These are phyloP conservation scores for Helminthosporium solani DNA, from an alignment of 2,329 filamentous ascomycete genomes.

Conservation along the genomic window DNA sequence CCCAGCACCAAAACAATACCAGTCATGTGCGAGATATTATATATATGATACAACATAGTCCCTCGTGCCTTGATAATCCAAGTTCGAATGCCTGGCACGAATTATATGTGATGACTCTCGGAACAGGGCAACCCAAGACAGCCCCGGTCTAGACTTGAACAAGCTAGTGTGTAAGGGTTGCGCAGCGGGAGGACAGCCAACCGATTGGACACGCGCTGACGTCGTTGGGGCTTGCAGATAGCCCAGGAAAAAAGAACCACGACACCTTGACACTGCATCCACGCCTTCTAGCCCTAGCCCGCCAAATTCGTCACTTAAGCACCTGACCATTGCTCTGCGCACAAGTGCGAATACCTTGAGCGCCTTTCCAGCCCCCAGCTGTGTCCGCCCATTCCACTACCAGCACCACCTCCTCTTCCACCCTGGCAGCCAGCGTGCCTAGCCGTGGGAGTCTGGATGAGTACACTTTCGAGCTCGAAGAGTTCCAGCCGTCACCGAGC, in stretches of 20 bases:
- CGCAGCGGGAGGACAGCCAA: constrained; percentile 3
- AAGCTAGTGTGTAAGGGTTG: background rate
- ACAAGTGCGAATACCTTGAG: background rate
- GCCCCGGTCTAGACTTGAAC: background rate
- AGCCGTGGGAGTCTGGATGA: constrained; percentile 19
- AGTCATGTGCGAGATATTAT: no score
- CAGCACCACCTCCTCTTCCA: constrained; percentile 14
- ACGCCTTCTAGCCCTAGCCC: background rate
- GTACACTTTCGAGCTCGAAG: constrained; percentile 36
- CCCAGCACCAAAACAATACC: no score
- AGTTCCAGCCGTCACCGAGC: constrained; percentile 15
- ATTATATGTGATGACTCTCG: no score
- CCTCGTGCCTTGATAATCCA: no score
- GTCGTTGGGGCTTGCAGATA: background rate
- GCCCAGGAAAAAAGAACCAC: background rate
- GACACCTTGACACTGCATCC: background rate
- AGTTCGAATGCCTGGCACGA: no score
- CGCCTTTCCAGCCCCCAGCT: background rate
- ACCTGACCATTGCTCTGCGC: background rate
- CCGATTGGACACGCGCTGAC: constrained; percentile 5
- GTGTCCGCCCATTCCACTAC: background rate
- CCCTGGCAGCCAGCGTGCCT: constrained; percentile 27
- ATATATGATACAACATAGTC: no score
- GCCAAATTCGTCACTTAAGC: background rate
- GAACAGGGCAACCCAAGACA: no score